These are phyloP conservation scores for Aspergillus bridgeri DNA, from an alignment of 495 filamentous ascomycete species.

Conservation along the genomic window DNA sequence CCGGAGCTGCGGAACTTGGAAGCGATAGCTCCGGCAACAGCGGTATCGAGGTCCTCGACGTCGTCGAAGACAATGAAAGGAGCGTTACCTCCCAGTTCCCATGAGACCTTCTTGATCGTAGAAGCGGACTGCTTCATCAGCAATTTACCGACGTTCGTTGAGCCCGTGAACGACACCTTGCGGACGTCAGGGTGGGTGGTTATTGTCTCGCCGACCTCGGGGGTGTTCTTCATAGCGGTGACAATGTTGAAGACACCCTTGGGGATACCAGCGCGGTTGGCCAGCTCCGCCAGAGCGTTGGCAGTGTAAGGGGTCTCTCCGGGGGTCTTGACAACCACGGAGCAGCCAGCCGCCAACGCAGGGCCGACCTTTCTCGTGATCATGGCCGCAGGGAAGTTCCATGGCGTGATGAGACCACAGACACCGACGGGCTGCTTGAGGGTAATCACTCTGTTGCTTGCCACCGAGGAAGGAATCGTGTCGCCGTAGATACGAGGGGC, in stretches of 20 bases:
- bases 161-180: constrained; percentile 89
- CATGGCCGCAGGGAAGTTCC: constrained; percentile 96
- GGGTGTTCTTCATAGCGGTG: constrained; percentile 67
- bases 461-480: constrained; percentile 66
- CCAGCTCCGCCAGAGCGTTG: constrained; percentile 78
- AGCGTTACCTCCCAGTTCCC: constrained; percentile 88
- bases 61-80: constrained; percentile 95
- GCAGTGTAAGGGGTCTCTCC: constrained; percentile 84
- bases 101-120: constrained; percentile 81
- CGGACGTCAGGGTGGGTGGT: constrained; percentile 68
- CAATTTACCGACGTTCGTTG: constrained; percentile 80
- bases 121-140: constrained; percentile 78
- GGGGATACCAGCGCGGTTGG: constrained; percentile 78
- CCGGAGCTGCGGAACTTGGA: constrained; percentile 85
- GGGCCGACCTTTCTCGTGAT: constrained; percentile 85
- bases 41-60: constrained; percentile 69
- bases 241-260: constrained; percentile 82
- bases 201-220: constrained; percentile 67
- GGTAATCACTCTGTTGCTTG: constrained; percentile 73
- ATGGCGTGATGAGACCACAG: constrained; percentile 91
- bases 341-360: constrained; percentile 79
- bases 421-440: constrained; percentile 88
- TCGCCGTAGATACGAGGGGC: constrained; percentile 67
- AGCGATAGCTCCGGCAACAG: constrained; percentile 69
- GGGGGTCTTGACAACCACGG: constrained; percentile 80